Conservation (phyloP, 2,329 filamentous ascomycete species). For the Ascochyta fabae region DNA sequence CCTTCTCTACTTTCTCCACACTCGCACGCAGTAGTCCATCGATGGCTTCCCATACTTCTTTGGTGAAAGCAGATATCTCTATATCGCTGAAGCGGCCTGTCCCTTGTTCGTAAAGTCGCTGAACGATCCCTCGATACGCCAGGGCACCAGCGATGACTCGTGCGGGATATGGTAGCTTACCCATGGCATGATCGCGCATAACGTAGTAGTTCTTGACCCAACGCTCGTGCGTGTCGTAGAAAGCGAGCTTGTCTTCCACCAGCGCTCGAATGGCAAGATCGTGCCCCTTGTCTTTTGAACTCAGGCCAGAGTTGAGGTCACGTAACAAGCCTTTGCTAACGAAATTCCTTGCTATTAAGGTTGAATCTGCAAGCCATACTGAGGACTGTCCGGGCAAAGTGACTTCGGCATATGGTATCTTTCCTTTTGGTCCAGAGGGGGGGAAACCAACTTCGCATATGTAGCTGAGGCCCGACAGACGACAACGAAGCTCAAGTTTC, state of each 20-base stretch:
- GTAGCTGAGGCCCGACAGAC: constrained; percentile 60
- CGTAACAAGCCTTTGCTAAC: constrained; percentile 50
- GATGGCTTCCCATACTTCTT: constrained; percentile 63
- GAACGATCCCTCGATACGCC: constrained; percentile 52
- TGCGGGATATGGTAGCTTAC: constrained; percentile 59
- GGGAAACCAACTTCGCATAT: constrained; percentile 54
- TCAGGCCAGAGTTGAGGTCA: constrained; percentile 58
- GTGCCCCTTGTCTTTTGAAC: constrained; percentile 49
- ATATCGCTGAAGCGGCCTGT: constrained; percentile 58
- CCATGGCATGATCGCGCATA: constrained; percentile 62
- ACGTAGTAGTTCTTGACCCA: constrained; percentile 66
- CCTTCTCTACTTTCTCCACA: constrained; percentile 39
- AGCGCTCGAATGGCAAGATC: constrained; percentile 63
- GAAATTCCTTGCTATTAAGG: constrained; percentile 60
- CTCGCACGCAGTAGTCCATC: constrained; percentile 52
- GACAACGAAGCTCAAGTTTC: constrained; percentile 68
- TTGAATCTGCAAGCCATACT: constrained; percentile 58
- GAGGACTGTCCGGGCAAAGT: constrained; percentile 18
- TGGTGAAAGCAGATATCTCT: constrained; percentile 56
- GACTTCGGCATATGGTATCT: constrained; percentile 64
- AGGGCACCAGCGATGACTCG: constrained; percentile 60
- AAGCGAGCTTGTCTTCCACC: constrained; percentile 67
- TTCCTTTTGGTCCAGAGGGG: constrained; percentile 59
- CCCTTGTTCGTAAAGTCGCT: constrained; percentile 64
- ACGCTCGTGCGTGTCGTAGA: constrained; percentile 61